These are phyloP conservation scores for Ophiostoma australiae DNA, from an alignment of 2,329 filamentous ascomycete genomes.

Conservation along the genomic window DNA sequence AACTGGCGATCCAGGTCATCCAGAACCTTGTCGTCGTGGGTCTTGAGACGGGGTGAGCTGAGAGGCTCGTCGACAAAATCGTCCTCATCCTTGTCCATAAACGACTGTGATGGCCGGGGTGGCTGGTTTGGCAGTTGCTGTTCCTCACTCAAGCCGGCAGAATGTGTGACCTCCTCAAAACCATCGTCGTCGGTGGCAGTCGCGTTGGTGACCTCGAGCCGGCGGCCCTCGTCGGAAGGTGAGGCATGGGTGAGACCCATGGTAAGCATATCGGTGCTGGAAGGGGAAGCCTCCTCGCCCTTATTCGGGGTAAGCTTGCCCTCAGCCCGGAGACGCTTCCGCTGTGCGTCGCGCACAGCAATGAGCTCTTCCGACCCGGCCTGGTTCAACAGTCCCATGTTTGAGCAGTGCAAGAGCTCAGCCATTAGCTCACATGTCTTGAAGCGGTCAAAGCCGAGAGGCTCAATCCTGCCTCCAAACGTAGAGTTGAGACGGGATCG, in stretches of 20 bases:
- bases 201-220: slow-evolving; percentile 71
- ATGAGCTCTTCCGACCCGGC: slow-evolving; percentile 84
- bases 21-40: slow-evolving; percentile 53
- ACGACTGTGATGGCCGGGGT: slow-evolving; percentile 31
- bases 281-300: slow-evolving; percentile 38
- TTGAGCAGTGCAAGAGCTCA: slow-evolving; percentile 93
- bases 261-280: slow-evolving; percentile 57
- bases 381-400: slow-evolving; percentile 95
- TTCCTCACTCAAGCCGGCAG: slow-evolving; percentile 67
- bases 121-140: slow-evolving; percentile 34
- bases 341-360: slow-evolving; percentile 69
- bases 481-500: slow-evolving; percentile 76
- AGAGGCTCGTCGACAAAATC: slow-evolving; percentile 76
- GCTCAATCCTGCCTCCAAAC: slow-evolving; percentile 86
- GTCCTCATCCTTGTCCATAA: slow-evolving; percentile 59
- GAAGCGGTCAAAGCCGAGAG: slow-evolving; percentile 93
- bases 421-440: slow-evolving; percentile 99
- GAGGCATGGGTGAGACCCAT: slow-evolving; percentile 51
- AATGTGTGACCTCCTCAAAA: slow-evolving; percentile 79
- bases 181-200: slow-evolving; percentile 71
- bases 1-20: slow-evolving; percentile 43
- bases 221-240: slow-evolving; percentile 60
- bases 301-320: slow-evolving; percentile 60
- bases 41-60: slow-evolving; percentile 60
- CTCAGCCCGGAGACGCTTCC: slow-evolving; percentile 71